Evolutionary conservation across 2,329 filamentous ascomycete species (phyloP).

Genomic region (Hypoxylon sp.): DNA sequence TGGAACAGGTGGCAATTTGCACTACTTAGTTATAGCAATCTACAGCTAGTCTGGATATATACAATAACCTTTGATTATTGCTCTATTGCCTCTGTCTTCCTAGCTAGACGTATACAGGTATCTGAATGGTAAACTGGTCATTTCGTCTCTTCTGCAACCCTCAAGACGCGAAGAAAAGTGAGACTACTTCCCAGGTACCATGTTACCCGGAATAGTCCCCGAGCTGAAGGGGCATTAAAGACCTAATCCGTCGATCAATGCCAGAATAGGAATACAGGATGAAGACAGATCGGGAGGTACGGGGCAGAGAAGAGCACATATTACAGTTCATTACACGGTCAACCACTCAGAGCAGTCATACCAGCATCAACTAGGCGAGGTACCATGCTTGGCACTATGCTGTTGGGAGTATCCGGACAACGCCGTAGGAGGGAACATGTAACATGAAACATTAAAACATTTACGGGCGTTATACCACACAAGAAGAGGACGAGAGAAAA

Average conservation of each 20-base stretch:
- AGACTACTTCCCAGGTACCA: not conserved
- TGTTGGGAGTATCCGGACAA: slow-evolving; percentile 22
- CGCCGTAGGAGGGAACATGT: slow-evolving; percentile 17
- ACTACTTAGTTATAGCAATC: slow-evolving; percentile 17
- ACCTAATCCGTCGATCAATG: slow-evolving; percentile 11
- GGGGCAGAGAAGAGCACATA: slow-evolving; percentile 1
- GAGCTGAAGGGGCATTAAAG: slow-evolving; percentile 9
- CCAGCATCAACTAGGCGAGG: not conserved
- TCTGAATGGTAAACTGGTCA: not conserved
- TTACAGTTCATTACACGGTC: slow-evolving; percentile 10
- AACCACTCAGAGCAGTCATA: slow-evolving; percentile 9
- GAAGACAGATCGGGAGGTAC: slow-evolving; percentile 6
- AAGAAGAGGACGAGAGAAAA: not conserved
- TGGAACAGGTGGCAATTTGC: slow-evolving; percentile 15
- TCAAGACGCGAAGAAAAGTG: not conserved
- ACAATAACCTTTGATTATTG: slow-evolving; percentile 13
- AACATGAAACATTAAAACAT: slow-evolving; percentile 3
- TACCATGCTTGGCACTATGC: slow-evolving; percentile 12
- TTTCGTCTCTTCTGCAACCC: not conserved
- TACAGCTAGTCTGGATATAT: slow-evolving; percentile 41
- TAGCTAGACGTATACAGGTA: not conserved
- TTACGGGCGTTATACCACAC: not conserved
- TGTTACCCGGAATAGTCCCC: slow-evolving; percentile 14
- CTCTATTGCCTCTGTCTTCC: not conserved
- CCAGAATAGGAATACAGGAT: slow-evolving; percentile 4